phyloP scores from a whole-genome alignment of 2,329 filamentous ascomycete species.

The Paecilomyces variotii region DNA sequence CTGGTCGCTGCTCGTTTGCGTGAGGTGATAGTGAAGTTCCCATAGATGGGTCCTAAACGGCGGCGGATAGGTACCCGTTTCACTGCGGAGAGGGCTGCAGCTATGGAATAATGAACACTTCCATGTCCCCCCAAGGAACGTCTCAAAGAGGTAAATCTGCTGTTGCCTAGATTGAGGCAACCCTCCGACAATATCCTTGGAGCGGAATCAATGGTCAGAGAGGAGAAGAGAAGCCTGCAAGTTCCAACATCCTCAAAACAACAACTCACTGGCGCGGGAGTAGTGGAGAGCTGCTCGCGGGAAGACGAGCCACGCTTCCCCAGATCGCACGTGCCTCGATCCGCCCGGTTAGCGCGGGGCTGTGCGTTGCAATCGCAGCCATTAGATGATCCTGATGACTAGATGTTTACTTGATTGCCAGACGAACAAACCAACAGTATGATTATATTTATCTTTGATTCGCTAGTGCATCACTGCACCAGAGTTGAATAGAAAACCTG shows the following conservation, averaged over 20 bases:
- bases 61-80: neutral
- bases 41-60: neutral
- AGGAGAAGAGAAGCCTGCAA: neutral
- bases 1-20: neutral
- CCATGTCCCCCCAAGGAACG: neutral
- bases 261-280: neutral
- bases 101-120: neutral
- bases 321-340: neutral
- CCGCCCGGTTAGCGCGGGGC: neutral
- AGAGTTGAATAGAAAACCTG: neutral
- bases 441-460: neutral
- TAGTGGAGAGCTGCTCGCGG: neutral
- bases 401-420: neutral
- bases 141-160: neutral
- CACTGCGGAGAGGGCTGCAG: neutral
- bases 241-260: neutral
- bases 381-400: neutral
- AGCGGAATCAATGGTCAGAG: constrained; percentile 4
- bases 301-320: neutral
- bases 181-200: neutral
- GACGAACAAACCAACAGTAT: neutral
- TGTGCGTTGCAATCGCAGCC: neutral
- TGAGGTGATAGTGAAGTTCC: neutral
- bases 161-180: neutral
- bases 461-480: neutral